Base-by-base conservation (phyloP, 1,284 basidiomycete genomes). In the Sporisorium iseilematis-ciliati region DNA sequence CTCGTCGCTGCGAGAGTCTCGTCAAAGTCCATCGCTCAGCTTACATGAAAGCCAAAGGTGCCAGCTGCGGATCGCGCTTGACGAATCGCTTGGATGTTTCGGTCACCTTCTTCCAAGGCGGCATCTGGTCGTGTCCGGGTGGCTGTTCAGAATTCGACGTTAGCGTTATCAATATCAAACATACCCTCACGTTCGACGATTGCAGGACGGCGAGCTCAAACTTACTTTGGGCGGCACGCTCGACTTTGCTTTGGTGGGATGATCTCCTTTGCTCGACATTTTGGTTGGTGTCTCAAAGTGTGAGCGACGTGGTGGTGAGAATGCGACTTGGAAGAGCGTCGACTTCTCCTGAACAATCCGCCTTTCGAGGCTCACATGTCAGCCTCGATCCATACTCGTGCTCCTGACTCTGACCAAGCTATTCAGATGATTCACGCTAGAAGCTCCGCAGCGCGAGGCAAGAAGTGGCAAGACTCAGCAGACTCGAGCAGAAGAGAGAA, bases 141-240 rank as follows among this genome's bases (percentile, higher is more conserved):
- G 55, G 56, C 69, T 71, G n/a, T 33, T 7, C n/a, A n/a, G n/a
- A n/a, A 25, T 20, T 40, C 35, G 46, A 20, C 29, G 51, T 40
- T 25, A 40, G 40, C 40, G 4, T 54, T 25, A n/a, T 29, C 25
- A 12, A 29, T 42, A 7, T 10, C 20, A 26, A 38, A 11, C 14
- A 38, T 38, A 38, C 35, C 11, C 25, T 11, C 18, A 2, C 23
- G 12, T 4, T 4, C 8, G 42, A 12, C 40, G 35, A 25, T 25
- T 40, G 5, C n/a, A n/a, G 12, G 7, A 12, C 11, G 14, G 2
- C 18, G 38, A 7, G 4, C n/a, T 1, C 10, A 12, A 2, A 40
- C 59, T 58, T 20, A 68, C 66, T 35, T 68, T 68, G 51, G 60
- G 66, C 21, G 66, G 66, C 42, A 68, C 56, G 48, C 66, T 68